A percentile compares a stretch with the other conserved stretches of the same genome.
Evolutionary conservation across 2,329 filamentous ascomycete genomes (phyloP).

Genomic region (Blastomyces parvus): DNA sequence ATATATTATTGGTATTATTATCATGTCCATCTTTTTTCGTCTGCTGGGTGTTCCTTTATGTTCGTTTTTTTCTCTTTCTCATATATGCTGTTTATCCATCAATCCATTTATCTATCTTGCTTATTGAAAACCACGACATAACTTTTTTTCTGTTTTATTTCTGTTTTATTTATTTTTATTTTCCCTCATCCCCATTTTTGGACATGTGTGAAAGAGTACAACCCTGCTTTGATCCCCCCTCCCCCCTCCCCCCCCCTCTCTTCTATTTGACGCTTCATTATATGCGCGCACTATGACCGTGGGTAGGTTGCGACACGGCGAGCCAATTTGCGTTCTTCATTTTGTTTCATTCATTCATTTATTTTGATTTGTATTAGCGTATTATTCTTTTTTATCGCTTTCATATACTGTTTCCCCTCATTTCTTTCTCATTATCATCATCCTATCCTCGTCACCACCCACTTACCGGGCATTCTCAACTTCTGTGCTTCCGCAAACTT

Average conservation of each 20-base stretch:
- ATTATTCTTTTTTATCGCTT: background rate
- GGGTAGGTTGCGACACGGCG: background rate
- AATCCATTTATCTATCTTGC: too few species aligned
- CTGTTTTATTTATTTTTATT: too few species aligned
- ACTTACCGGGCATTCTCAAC: too few species aligned
- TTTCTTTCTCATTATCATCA: background rate
- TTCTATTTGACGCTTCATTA: conserved; percentile 18
- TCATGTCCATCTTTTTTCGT: background rate
- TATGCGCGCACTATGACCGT: conserved; percentile 7
- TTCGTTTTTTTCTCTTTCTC: background rate
- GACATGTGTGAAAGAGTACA: background rate
- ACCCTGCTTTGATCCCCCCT: background rate
- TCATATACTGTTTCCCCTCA: background rate
- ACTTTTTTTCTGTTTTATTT: background rate
- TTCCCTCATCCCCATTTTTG: background rate
- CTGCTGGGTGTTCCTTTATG: background rate
- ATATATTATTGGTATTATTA: background rate
- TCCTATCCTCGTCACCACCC: too few species aligned
- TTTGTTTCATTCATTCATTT: conserved; percentile 2
- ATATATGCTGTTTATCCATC: background rate
- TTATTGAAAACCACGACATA: background rate
- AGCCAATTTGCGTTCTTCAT: conserved; percentile 1
- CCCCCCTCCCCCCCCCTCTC: conserved; percentile 5
- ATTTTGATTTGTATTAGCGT: background rate
- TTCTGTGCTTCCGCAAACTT: background rate